Percentiles rank a stretch among this genome's conserved stretches.
These are phyloP conservation scores for Blumeria hordei DNA, from an alignment of 2,329 filamentous ascomycete genomes.

Conservation along the genomic window DNA sequence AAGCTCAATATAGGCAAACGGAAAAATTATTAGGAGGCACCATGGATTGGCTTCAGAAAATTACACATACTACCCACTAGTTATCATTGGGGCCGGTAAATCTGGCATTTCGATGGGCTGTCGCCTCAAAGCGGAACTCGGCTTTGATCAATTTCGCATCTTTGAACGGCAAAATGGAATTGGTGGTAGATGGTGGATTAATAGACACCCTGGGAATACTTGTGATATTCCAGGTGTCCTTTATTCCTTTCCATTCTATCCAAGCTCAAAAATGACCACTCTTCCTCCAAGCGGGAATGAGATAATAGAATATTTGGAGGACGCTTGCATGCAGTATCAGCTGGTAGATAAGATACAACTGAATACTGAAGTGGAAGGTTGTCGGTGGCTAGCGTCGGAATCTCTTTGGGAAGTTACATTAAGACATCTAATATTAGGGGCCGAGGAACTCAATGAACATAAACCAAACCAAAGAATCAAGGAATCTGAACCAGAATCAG, in stretches of 20 bases:
- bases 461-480: conserved; percentile 21
- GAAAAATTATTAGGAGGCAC: conserved; percentile 11
- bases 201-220: conserved; percentile 16
- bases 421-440: conserved; percentile 23
- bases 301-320: conserved; percentile 43
- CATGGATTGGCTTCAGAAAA: conserved; percentile 17
- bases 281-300: conserved; percentile 43
- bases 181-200: conserved; percentile 29
- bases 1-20: no score
- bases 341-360: conserved; percentile 32
- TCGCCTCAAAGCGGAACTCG: conserved; percentile 11
- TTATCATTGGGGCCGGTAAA: conserved; percentile 14
- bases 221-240: conserved; percentile 19
- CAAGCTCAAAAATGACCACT: conserved; percentile 44
- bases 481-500: conserved; percentile 20
- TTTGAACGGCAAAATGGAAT: conserved; percentile 29
- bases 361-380: conserved; percentile 28
- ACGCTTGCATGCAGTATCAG: conserved; percentile 27
- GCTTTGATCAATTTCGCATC: conserved; percentile 17
- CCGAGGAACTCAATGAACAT: conserved; percentile 25
- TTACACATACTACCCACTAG: conserved; percentile 18
- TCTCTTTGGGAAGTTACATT: not conserved
- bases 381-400: conserved; percentile 10
- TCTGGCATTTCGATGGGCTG: conserved; percentile 15
- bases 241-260: conserved; percentile 43